Conservation (phyloP, 2,329 filamentous ascomycete species). For the Truncatella angustata region DNA sequence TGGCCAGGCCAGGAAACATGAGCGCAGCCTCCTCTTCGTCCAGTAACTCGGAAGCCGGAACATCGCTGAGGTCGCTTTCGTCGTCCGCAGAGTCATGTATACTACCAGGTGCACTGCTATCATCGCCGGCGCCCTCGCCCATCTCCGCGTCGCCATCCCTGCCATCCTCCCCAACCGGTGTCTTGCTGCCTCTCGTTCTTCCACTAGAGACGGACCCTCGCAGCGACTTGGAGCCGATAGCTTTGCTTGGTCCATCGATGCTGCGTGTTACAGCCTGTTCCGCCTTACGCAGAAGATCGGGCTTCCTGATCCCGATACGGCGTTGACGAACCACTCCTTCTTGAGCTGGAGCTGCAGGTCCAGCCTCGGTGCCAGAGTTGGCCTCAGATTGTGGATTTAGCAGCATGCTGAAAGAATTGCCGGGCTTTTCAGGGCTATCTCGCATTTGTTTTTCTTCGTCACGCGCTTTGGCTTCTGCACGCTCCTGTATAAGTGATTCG, state of each 20-base stretch:
- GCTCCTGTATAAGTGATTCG: conserved; percentile 44
- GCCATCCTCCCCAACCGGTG: conserved; percentile 31
- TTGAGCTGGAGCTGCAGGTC: conserved; percentile 31
- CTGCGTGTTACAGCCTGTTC: conserved; percentile 55
- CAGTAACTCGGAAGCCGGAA: conserved; percentile 59
- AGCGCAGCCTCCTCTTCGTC: conserved; percentile 46
- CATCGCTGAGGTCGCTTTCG: conserved; percentile 68
- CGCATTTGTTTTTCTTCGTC: conserved; percentile 31
- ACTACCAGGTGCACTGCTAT: conserved; percentile 56
- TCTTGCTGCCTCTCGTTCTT: conserved; percentile 39
- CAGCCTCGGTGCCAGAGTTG: conserved; percentile 33
- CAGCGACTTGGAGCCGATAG: conserved; percentile 40
- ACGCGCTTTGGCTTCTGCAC: conserved; percentile 21
- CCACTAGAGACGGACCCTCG: conserved; percentile 52
- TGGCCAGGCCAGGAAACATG: conserved; percentile 47
- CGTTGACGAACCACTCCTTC: conserved; percentile 38
- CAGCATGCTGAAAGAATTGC: conserved; percentile 38
- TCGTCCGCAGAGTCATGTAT: conserved; percentile 66
- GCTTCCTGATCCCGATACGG: conserved; percentile 47
- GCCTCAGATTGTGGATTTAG: conserved; percentile 41
- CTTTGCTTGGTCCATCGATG: conserved; percentile 46
- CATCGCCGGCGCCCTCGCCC: conserved; percentile 19
- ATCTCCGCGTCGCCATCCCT: conserved; percentile 34
- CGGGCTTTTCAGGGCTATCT: conserved; percentile 32
- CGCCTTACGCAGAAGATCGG: conserved; percentile 60